Evolutionary conservation across 345 rosid genomes (phyloP), one percentile per base, ranked within the genome.

Genomic region (Boechera divaricarpa): DNA sequence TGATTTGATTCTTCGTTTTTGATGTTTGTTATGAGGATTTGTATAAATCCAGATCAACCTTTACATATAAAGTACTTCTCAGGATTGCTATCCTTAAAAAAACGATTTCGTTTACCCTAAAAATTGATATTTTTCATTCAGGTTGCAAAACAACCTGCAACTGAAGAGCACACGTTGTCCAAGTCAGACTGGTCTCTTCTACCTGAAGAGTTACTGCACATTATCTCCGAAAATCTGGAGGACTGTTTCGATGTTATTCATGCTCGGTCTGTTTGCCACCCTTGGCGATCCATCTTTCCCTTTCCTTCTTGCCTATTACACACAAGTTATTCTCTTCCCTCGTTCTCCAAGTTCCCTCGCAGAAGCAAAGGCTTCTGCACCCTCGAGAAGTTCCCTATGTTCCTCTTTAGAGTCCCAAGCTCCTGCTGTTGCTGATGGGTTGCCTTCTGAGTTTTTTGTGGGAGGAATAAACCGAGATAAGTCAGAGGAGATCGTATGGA

Each of bases 381-480:
- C 26, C 47, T 58, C 3, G 47, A 58, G 48, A 71, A 47, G 36
- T 0, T 59, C 21, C 12, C 45, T 35, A 3, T 35, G 32, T 67
- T 49, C 16, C 21, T 51, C 3, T 51, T 67, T 21, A 35, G 15
- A 44, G 12, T 28, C 6, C 6, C 4, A 16, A 10, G 31, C 39
- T 45, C 41, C 51, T 5, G 18, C 18, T 45, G 51, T 5, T 13
- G 45, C 15, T 31, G 15, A 5, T 36, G 24, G 6, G 5, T 38
- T 15, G 48, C 9, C 10, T 38, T 15, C 11, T 26, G 31, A 51
- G 53, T 52, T 10, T 62, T 63, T 51, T 6, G 4, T 72, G 2
- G 60, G 77, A 63, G 69, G 44, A 2, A 39, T 73, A 29, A 1
- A 8, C 35, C 69, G 3, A 63, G 42, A 63, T 11, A 6, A 51